phyloP scores from a whole-genome alignment of 1,139 yeast species.

The Geotrichum carabidarum region DNA sequence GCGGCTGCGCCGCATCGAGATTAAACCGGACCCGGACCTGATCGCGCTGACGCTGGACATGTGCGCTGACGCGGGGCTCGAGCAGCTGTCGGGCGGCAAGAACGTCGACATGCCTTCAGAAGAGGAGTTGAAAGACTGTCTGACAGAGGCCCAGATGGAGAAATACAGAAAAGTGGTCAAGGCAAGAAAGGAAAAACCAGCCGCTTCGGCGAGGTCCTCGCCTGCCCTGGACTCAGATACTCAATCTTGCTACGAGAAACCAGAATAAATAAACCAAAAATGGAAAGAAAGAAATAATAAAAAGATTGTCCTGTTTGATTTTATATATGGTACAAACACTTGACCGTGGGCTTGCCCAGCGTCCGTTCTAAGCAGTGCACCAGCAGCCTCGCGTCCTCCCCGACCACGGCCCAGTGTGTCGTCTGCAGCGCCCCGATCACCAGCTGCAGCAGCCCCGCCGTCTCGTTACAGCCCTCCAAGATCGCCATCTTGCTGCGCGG shows the following conservation, averaged over 20 bases:
- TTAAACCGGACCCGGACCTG: conserved; percentile 1
- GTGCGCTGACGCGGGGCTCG: neutral
- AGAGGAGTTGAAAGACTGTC: conserved; percentile 1
- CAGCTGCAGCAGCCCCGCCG: conserved; percentile 35
- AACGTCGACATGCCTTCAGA: conserved; percentile 6
- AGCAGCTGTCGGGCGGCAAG: conserved; percentile 6
- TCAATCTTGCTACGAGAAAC: neutral
- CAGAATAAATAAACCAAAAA: neutral
- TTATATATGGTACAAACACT: conserved; percentile 25
- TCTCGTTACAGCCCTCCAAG: conserved; percentile 26
- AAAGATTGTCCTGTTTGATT: neutral
- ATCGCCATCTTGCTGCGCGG: conserved; percentile 16
- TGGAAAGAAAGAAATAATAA: neutral
- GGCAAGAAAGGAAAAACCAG: neutral
- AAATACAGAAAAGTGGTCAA: neutral
- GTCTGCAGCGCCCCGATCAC: conserved; percentile 30
- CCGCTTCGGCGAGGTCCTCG: too few species aligned
- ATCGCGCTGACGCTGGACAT: conserved; percentile 1
- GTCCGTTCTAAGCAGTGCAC: conserved; percentile 35
- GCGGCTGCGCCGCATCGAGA: conserved; percentile 6
- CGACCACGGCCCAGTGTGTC: conserved; percentile 33
- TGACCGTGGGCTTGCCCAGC: conserved; percentile 29
- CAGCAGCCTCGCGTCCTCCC: conserved; percentile 33
- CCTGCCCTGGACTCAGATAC: too few species aligned
- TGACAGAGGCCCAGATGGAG: conserved; percentile 1